Percentiles rank a stretch among this genome's conserved stretches.
These are phyloP conservation scores for Fusarium incarnatum DNA, from an alignment of 2,329 filamentous ascomycete species.

Conservation along the genomic window DNA sequence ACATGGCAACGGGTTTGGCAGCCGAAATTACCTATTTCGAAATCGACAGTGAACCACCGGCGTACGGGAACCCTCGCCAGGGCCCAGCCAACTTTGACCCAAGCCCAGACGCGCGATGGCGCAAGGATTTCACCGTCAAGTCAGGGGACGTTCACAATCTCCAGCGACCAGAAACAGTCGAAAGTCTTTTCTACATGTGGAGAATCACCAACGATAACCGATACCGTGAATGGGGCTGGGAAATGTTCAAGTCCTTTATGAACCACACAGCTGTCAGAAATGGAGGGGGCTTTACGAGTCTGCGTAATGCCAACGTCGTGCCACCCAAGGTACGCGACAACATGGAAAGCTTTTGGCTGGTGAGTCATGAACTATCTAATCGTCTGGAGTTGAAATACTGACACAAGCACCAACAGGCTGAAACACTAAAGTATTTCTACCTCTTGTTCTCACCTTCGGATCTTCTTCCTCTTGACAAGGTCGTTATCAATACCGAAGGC, in stretches of 20 bases:
- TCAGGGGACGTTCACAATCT: conserved; percentile 90
- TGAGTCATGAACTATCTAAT: conserved; percentile 57
- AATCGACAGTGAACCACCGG: conserved; percentile 74
- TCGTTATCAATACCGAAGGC: conserved; percentile 96
- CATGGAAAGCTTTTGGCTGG: conserved; percentile 99
- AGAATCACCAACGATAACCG: conserved; percentile 90
- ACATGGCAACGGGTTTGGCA: conserved; percentile 89
- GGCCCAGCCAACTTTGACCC: conserved; percentile 63
- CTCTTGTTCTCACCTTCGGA: conserved; percentile 89
- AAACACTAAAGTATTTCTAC: conserved; percentile 98
- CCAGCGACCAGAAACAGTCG: conserved; percentile 95
- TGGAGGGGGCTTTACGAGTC: conserved; percentile 83
- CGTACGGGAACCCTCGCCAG: conserved; percentile 63
- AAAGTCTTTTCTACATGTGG: conserved; percentile 98
- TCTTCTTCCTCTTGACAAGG: conserved; percentile 83
- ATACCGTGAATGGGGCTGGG: conserved; percentile 97
- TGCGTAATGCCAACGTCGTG: conserved; percentile 78
- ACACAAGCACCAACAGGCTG: conserved; percentile 68
- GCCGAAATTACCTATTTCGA: conserved; percentile 95
- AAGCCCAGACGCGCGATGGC: conserved; percentile 72
- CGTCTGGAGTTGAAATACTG: conserved; percentile 8
- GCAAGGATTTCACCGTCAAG: conserved; percentile 83
- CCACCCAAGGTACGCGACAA: conserved; percentile 83
- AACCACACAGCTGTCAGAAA: conserved; percentile 84
- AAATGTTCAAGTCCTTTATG: conserved; percentile 95